Percentiles rank a stretch among this genome's conserved stretches.
Conservation (phyloP, 2,329 filamentous ascomycete species). For the Septoria petroselini region DNA sequence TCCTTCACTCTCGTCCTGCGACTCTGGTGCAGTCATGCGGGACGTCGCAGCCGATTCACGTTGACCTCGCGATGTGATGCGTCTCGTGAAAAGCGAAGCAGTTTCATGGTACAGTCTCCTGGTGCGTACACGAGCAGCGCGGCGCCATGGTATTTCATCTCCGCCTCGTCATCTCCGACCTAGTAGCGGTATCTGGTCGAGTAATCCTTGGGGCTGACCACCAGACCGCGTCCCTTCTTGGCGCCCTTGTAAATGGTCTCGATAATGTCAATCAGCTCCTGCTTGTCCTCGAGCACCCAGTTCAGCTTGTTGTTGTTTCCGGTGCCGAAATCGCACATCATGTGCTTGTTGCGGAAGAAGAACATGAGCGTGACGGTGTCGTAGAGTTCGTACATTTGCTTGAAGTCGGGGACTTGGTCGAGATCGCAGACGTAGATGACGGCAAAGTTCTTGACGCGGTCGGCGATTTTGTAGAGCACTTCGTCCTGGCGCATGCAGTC, state of each 20-base stretch:
- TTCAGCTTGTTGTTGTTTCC: constrained; percentile 99
- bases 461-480: constrained; percentile 89
- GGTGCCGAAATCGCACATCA: constrained; percentile 97
- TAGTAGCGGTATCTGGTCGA: constrained; percentile 68
- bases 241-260: constrained; percentile 98
- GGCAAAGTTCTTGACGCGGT: constrained; percentile 89
- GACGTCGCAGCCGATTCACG: too few species aligned
- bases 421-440: constrained; percentile 93
- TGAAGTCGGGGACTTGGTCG: constrained; percentile 88
- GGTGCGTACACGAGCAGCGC: too few species aligned
- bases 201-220: constrained; percentile 90
- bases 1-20: too few species aligned
- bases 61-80: too few species aligned
- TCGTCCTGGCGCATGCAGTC: constrained; percentile 86
- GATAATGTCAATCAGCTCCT: constrained; percentile 96
- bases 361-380: constrained; percentile 95
- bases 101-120: not conserved
- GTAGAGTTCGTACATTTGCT: constrained; percentile 81
- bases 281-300: constrained; percentile 95
- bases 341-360: constrained; percentile 98
- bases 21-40: too few species aligned
- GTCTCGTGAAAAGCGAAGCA: not conserved
- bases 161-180: not conserved
- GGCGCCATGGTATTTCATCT: too few species aligned
- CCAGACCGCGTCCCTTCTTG: constrained; percentile 94